Conservation (phyloP, 495 filamentous ascomycete genomes). For the Xylaria curta region DNA sequence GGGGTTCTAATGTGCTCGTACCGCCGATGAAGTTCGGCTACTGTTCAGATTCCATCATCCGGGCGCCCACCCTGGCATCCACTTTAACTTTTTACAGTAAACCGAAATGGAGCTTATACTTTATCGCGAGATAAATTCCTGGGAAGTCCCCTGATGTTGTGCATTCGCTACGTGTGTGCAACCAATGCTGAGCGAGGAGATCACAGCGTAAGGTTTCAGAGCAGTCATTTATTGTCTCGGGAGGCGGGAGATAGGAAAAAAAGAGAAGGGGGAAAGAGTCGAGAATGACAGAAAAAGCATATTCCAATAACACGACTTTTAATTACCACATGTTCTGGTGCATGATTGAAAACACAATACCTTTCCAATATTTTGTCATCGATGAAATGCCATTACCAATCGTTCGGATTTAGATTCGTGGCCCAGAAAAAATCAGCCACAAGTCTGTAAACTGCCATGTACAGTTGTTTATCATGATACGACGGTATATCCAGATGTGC, state of each 20-base stretch:
- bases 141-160: not conserved
- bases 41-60: not conserved
- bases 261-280: not conserved
- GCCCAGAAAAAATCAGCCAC: not conserved
- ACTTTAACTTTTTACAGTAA: not conserved
- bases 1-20: not conserved
- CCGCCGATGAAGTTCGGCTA: constrained; percentile 13
- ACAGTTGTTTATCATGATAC: not conserved
- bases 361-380: not conserved
- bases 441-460: not conserved
- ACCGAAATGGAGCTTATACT: not conserved
- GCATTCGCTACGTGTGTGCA: not conserved
- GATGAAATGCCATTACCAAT: not conserved
- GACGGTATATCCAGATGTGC: not conserved
- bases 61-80: constrained; percentile 7
- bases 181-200: not conserved
- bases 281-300: not conserved
- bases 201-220: not conserved
- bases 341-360: not conserved
- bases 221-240: not conserved
- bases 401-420: not conserved
- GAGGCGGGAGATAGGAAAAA: not conserved
- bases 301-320: not conserved
- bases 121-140: not conserved
- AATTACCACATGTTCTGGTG: not conserved